A percentile compares a stretch with the other conserved stretches of the same genome.
These are phyloP conservation scores for Parietaria judaica DNA, from an alignment of 306 rosid genomes.

Conservation along the genomic window DNA sequence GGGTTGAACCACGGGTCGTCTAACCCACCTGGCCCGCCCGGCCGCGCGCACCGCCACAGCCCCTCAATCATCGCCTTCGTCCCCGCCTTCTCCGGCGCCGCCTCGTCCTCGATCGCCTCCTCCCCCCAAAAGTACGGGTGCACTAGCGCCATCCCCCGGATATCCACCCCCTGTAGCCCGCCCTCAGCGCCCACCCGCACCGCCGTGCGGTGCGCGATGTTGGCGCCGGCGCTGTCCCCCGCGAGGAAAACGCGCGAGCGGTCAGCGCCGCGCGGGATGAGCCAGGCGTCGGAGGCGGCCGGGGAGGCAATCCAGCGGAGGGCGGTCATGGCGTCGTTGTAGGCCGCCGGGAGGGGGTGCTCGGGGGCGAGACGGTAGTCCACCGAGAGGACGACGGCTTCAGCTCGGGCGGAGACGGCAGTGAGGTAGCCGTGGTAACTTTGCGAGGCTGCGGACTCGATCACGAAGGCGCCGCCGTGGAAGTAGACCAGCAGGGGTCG, in stretches of 20 bases:
- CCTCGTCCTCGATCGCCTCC: constrained; percentile 7
- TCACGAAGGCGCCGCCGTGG: constrained; percentile 60
- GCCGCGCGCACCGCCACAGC: constrained; percentile 3
- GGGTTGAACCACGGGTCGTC: constrained; percentile 30
- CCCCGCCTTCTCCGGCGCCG: background rate
- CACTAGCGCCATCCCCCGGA: constrained; percentile 33
- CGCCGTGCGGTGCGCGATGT: constrained; percentile 10
- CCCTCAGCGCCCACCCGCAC: background rate
- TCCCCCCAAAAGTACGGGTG: constrained; percentile 42
- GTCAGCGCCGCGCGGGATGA: constrained; percentile 27
- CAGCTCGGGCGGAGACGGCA: constrained; percentile 25
- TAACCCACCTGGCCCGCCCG: background rate
- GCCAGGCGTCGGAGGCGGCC: constrained; percentile 39
- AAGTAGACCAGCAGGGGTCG: constrained; percentile 43
- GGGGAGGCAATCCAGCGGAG: constrained; percentile 38
- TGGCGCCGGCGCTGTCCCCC: constrained; percentile 56
- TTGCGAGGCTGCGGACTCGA: constrained; percentile 31
- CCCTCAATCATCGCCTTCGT: background rate
- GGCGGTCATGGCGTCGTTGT: constrained; percentile 46
- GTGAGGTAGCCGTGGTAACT: constrained; percentile 35
- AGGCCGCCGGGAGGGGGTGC: constrained; percentile 41
- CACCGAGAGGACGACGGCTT: constrained; percentile 35
- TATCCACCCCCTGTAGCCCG: constrained; percentile 2
- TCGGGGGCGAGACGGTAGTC: constrained; percentile 56
- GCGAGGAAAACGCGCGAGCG: constrained; percentile 26